Evolutionary conservation across 2,329 filamentous ascomycete genomes (phyloP).

Genomic region (Didymella segeticola): DNA sequence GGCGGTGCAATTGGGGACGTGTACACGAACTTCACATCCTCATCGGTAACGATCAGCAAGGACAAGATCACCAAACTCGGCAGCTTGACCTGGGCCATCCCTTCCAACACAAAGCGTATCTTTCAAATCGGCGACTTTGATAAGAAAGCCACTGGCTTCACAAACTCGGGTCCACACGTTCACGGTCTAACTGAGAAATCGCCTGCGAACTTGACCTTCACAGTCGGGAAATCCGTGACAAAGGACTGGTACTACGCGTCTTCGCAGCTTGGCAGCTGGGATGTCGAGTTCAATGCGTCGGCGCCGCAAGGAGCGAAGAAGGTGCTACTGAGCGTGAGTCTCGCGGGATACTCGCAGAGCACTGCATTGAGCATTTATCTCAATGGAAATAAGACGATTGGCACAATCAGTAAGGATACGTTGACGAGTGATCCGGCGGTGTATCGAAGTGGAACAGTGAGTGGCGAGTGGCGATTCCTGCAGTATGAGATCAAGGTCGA

Average conservation of each 20-base stretch:
- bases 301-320: constrained; percentile 36
- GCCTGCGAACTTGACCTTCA: constrained; percentile 52
- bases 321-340: constrained; percentile 48
- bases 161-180: constrained; percentile 50
- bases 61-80: constrained; percentile 42
- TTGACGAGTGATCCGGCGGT: constrained; percentile 39
- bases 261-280: constrained; percentile 34
- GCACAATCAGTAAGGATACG: constrained; percentile 43
- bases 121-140: constrained; percentile 57
- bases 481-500: constrained; percentile 43
- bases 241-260: constrained; percentile 56
- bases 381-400: constrained; percentile 43
- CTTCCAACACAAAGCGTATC: constrained; percentile 41
- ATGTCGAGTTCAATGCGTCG: constrained; percentile 24
- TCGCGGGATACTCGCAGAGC: constrained; percentile 51
- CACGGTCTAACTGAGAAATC: constrained; percentile 52
- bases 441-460: constrained; percentile 52
- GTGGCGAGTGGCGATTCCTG: constrained; percentile 54
- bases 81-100: constrained; percentile 48
- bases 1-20: constrained; percentile 53
- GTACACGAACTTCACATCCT: constrained; percentile 50
- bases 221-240: constrained; percentile 39
- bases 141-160: constrained; percentile 52
- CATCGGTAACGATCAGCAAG: constrained; percentile 45
- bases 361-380: constrained; percentile 43